Evolutionary conservation across 345 rosid species (phyloP).

Genomic region (Aquilaria malaccensis): DNA sequence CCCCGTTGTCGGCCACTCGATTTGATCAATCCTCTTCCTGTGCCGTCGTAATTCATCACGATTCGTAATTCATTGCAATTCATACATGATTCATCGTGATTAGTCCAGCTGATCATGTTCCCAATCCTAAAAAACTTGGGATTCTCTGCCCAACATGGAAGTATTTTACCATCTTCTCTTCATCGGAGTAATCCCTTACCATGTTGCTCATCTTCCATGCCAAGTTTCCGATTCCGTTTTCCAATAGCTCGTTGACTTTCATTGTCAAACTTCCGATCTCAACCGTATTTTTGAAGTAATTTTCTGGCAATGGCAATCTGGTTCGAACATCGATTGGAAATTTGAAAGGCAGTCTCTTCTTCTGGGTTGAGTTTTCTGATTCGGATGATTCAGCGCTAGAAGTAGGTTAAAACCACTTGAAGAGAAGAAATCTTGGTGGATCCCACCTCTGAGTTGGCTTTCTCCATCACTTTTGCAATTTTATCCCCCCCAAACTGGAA

Average conservation of each 20-base stretch:
- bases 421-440: constrained; percentile 24
- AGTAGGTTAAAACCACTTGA: constrained; percentile 28
- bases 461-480: constrained; percentile 27
- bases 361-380: too few relatives aligned
- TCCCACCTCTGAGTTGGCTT: constrained; percentile 27
- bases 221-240: constrained; percentile 14
- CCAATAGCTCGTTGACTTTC: neutral
- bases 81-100: too few relatives aligned
- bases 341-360: neutral
- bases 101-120: too few relatives aligned
- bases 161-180: neutral
- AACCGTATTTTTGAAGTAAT: constrained; percentile 28
- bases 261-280: neutral
- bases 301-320: constrained; percentile 19
- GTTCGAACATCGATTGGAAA: constrained; percentile 14
- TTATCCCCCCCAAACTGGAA: constrained; percentile 27
- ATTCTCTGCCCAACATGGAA: constrained; percentile 9
- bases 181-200: neutral
- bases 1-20: too few relatives aligned
- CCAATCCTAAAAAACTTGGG: too few relatives aligned
- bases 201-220: constrained; percentile 19
- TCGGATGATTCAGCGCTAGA: constrained; percentile 24
- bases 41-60: too few relatives aligned
- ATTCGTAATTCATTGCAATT: too few relatives aligned
- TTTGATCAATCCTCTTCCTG: too few relatives aligned